Conservation (phyloP, 495 filamentous ascomycete genomes). For the Haplographium delicatum region DNA sequence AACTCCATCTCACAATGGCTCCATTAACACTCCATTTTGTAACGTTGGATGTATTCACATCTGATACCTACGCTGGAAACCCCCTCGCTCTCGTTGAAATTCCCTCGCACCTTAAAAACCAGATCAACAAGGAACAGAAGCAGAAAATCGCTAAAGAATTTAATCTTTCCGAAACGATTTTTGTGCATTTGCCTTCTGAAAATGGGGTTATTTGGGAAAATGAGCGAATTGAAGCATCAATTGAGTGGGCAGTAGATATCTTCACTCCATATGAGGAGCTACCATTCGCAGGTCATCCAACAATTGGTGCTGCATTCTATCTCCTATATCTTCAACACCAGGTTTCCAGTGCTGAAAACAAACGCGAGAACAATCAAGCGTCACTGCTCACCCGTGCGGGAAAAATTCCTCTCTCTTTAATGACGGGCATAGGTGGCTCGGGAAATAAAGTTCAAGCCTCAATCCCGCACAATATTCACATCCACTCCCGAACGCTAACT, state of each 20-base stretch:
- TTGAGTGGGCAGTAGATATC: slow-evolving; percentile 56
- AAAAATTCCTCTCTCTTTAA: slow-evolving; percentile 41
- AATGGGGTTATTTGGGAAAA: no score
- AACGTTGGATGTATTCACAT: slow-evolving; percentile 69
- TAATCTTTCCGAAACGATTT: slow-evolving; percentile 82
- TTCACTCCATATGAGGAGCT: slow-evolving; percentile 60
- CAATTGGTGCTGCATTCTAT: slow-evolving; percentile 62
- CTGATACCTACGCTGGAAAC: slow-evolving; percentile 53
- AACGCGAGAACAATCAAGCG: background rate
- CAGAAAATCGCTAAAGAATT: slow-evolving; percentile 69
- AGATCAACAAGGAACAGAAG: slow-evolving; percentile 44
- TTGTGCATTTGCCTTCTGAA: slow-evolving; percentile 50
- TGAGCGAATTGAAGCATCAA: background rate
- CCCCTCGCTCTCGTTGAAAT: slow-evolving; percentile 62
- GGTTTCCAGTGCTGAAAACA: no score
- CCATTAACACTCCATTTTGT: slow-evolving; percentile 42
- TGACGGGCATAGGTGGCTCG: slow-evolving; percentile 27
- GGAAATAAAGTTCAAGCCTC: slow-evolving; percentile 38
- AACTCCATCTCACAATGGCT: no score
- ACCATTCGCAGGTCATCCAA: slow-evolving; percentile 75
- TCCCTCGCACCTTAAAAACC: slow-evolving; percentile 26
- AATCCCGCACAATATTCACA: slow-evolving; percentile 63
- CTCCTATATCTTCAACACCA: slow-evolving; percentile 21
- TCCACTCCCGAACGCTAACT: slow-evolving; percentile 68
- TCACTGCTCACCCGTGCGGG: slow-evolving; percentile 57